These are phyloP conservation scores for Peronospora belbahrii DNA, from an alignment of 352 stramenopile genomes.

Conservation along the genomic window DNA sequence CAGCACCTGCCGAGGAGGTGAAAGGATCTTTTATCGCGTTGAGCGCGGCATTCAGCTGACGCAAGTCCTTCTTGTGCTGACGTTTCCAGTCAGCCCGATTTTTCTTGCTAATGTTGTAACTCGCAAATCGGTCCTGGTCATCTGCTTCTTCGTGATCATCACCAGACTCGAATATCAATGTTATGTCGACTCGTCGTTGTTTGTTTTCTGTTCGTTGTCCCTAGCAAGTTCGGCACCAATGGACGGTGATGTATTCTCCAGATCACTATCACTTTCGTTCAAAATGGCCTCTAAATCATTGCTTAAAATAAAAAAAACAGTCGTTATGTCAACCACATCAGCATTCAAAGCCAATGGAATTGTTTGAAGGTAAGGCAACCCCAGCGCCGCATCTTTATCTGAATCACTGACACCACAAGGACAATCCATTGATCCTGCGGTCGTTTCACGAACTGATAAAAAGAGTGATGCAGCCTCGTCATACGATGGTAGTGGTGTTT, in stretches of 20 bases:
- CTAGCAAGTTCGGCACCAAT: neutral
- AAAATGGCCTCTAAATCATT: conserved; percentile 58
- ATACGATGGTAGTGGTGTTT: conserved; percentile 16
- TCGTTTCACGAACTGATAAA: neutral
- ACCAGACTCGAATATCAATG: conserved; percentile 15
- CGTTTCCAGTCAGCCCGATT: conserved; percentile 27
- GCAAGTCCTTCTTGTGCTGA: conserved; percentile 41
- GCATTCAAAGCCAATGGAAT: neutral
- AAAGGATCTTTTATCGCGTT: conserved; percentile 12
- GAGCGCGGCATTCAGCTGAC: conserved; percentile 26
- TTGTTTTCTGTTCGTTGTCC: neutral
- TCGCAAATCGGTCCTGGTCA: conserved; percentile 36
- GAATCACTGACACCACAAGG: neutral
- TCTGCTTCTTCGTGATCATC: conserved; percentile 27
- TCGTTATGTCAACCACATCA: conserved; percentile 7
- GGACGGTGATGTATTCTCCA: conserved; percentile 14
- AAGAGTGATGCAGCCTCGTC: neutral
- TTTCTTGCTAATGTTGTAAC: conserved; percentile 41
- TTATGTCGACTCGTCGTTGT: neutral
- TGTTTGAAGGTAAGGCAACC: conserved; percentile 15
- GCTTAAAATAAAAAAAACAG: conserved; percentile 7
- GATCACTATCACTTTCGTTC: conserved; percentile 57
- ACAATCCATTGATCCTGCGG: conserved; percentile 2
- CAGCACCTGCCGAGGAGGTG: neutral
- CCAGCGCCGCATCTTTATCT: neutral